These are phyloP conservation scores for Plicaturopsis crispa DNA, from an alignment of 768 basidiomycete species.

Conservation along the genomic window DNA sequence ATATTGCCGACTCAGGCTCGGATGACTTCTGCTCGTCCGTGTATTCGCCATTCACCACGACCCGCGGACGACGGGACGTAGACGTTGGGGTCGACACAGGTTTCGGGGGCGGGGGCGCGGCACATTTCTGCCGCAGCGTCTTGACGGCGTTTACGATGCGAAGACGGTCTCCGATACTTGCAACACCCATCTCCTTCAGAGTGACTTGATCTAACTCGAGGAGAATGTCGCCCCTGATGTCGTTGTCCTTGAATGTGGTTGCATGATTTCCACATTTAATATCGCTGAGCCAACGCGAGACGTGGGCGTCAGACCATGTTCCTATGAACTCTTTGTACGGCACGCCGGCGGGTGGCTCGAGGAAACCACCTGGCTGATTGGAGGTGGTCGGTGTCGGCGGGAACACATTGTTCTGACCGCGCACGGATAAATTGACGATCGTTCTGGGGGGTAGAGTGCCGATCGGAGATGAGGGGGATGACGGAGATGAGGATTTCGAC, in stretches of 20 bases:
- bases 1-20: constrained; percentile 11
- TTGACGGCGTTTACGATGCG: constrained; percentile 85
- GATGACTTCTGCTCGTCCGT: constrained; percentile 9
- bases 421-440: constrained; percentile 28
- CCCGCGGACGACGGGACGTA: constrained; percentile 7
- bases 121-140: constrained; percentile 54
- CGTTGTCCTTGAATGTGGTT: constrained; percentile 69
- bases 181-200: constrained; percentile 85
- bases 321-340: constrained; percentile 55
- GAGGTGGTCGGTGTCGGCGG: constrained; percentile 30
- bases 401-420: constrained; percentile 35
- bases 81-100: neutral
- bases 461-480: constrained; percentile 34
- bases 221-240: constrained; percentile 88
- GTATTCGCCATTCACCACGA: constrained; percentile 13
- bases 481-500: constrained; percentile 36
- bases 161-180: constrained; percentile 87
- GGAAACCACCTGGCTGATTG: constrained; percentile 17
- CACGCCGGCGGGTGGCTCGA: constrained; percentile 55
- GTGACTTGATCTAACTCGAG: constrained; percentile 85
- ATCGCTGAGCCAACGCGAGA: constrained; percentile 71
- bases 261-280: constrained; percentile 69
- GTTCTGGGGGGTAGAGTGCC: constrained; percentile 25
- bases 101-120: constrained; percentile 13
- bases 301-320: constrained; percentile 67